A percentile compares a stretch with the other conserved stretches of the same genome.
Evolutionary conservation across 768 basidiomycete genomes (phyloP).

Genomic region (Ramaria sp.): DNA sequence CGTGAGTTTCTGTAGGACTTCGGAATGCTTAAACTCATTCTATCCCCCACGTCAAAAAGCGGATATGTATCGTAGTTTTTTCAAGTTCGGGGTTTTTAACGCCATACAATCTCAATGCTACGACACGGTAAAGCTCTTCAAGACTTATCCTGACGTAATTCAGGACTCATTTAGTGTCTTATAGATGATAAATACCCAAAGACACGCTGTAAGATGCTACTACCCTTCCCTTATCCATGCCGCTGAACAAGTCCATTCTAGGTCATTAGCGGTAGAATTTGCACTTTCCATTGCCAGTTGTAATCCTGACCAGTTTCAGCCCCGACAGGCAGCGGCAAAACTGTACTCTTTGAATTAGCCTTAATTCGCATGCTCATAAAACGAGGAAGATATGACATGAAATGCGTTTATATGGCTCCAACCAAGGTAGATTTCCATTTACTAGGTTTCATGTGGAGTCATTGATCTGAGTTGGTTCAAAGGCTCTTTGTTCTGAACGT

Average conservation of each 20-base stretch:
- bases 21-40: background rate
- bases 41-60: constrained; percentile 39
- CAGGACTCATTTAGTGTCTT: background rate
- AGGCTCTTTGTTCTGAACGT: constrained; percentile 87
- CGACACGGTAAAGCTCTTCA: constrained; percentile 41
- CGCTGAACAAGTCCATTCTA: constrained; percentile 17
- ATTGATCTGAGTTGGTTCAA: background rate
- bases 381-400: constrained; percentile 27
- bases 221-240: constrained; percentile 10
- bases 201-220: constrained; percentile 47
- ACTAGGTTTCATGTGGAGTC: background rate
- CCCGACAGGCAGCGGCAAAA: constrained; percentile 95
- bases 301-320: constrained; percentile 33
- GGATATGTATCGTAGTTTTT: constrained; percentile 67
- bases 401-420: constrained; percentile 88
- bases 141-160: background rate
- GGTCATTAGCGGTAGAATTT: constrained; percentile 57
- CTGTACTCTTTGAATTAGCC: constrained; percentile 85
- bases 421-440: constrained; percentile 52
- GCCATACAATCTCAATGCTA: constrained; percentile 82
- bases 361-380: constrained; percentile 64
- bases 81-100: constrained; percentile 89
- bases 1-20: constrained; percentile 32
- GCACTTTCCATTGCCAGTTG: background rate
- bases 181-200: constrained; percentile 46